A percentile compares a stretch with the other conserved stretches of the same genome.
These are phyloP conservation scores for Albugo laibachii DNA, from an alignment of 352 stramenopile genomes.

Conservation along the genomic window DNA sequence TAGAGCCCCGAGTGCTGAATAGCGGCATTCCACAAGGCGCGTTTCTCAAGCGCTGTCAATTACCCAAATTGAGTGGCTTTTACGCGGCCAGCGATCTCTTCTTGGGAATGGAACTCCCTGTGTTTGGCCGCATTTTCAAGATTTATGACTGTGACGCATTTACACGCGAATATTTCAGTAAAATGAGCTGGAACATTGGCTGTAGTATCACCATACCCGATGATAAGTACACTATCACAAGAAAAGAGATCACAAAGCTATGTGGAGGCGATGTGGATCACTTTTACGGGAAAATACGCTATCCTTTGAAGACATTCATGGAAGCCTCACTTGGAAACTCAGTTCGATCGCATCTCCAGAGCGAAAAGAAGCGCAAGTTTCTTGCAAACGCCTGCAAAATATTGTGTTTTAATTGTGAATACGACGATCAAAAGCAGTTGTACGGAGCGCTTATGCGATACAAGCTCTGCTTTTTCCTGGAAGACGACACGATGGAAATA, in stretches of 20 bases:
- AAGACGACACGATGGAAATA: conserved; percentile 81
- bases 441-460: conserved; percentile 70
- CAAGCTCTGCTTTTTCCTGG: conserved; percentile 70
- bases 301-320: conserved; percentile 73
- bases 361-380: conserved; percentile 72
- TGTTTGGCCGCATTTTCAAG: conserved; percentile 62
- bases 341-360: conserved; percentile 34
- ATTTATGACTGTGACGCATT: conserved; percentile 58
- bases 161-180: conserved; percentile 39
- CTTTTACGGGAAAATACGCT: conserved; percentile 57
- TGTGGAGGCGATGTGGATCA: conserved; percentile 43
- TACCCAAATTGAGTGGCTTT: conserved; percentile 20
- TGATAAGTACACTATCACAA: conserved; percentile 64
- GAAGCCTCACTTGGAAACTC: conserved; percentile 62
- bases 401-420: conserved; percentile 71
- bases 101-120: conserved; percentile 44
- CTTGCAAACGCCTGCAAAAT: conserved; percentile 74
- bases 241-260: conserved; percentile 53
- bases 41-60: conserved; percentile 62
- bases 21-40: conserved; percentile 73
- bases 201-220: conserved; percentile 37
- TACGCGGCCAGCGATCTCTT: conserved; percentile 32
- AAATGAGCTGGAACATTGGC: conserved; percentile 21
- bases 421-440: conserved; percentile 57
- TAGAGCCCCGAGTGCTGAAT: conserved; percentile 61